phyloP scores from a whole-genome alignment of 441 rosid species.

The Adansonia gregorii region DNA sequence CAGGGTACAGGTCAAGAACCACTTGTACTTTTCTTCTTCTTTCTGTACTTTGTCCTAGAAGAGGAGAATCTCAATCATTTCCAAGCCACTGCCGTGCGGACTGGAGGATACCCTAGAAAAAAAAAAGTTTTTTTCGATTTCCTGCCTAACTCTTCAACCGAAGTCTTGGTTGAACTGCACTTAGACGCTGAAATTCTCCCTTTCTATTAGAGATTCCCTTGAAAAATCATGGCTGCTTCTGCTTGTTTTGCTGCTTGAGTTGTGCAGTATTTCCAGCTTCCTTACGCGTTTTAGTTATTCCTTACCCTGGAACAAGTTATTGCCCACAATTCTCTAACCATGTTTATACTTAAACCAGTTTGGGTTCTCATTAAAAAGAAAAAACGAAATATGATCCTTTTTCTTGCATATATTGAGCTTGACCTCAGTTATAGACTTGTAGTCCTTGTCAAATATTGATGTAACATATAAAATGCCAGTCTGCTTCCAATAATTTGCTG shows the following conservation, averaged over 20 bases:
- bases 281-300: not conserved
- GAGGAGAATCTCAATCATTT: not conserved
- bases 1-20: not conserved
- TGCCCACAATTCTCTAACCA: not conserved
- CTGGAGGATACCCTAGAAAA: constrained; percentile 26
- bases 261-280: not conserved
- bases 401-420: not conserved
- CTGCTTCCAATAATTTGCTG: not conserved
- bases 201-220: not conserved
- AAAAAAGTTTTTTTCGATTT: not conserved
- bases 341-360: constrained; percentile 13
- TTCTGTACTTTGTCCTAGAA: constrained; percentile 1
- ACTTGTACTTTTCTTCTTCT: not conserved
- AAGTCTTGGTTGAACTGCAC: constrained; percentile 13
- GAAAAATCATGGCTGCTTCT: not conserved
- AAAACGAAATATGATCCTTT: not conserved
- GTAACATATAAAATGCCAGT: not conserved
- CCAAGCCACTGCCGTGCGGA: constrained; percentile 37
- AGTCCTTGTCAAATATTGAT: not conserved
- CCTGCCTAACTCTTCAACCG: constrained; percentile 38
- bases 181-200: constrained; percentile 13
- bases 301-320: not conserved
- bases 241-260: not conserved
- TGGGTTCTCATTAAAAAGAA: not conserved
- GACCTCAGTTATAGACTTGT: not conserved